These are phyloP conservation scores for Coemansia sp. DNA, from an alignment of 192 early-diverging fungal species.

Conservation along the genomic window DNA sequence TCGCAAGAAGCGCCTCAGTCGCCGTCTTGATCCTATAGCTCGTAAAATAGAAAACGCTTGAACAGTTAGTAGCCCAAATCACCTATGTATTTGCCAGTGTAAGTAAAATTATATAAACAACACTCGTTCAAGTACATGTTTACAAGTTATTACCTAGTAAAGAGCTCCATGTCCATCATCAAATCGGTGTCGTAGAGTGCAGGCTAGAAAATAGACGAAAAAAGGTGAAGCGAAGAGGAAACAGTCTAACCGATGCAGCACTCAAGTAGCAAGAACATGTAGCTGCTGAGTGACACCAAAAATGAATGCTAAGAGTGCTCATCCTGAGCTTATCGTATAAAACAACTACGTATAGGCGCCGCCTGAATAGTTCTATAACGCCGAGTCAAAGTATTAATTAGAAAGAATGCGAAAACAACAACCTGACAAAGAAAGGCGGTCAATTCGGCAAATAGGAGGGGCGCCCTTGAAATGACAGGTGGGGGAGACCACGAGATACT, in stretches of 20 bases:
- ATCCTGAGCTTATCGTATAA: not conserved
- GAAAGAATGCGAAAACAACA: not conserved
- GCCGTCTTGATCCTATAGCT: slow-evolving; percentile 10
- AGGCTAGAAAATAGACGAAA: not conserved
- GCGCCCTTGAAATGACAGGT: not conserved
- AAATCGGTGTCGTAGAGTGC: not conserved
- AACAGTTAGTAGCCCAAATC: not conserved
- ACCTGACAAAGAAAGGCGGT: not conserved
- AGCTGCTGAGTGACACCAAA: not conserved
- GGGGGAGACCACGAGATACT: slow-evolving; percentile 13
- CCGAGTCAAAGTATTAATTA: not conserved
- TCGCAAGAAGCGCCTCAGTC: not conserved
- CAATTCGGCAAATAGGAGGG: slow-evolving; percentile 4
- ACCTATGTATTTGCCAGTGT: not conserved
- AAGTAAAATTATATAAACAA: not conserved
- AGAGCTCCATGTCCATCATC: not conserved
- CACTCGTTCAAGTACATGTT: not conserved
- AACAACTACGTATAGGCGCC: not conserved
- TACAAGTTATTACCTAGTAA: not conserved
- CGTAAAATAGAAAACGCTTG: not conserved
- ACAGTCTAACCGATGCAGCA: not conserved
- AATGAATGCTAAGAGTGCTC: slow-evolving; percentile 3
- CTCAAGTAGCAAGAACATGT: not conserved
- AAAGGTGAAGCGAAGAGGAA: not conserved
- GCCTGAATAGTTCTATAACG: not conserved